Conservation (phyloP, 352 stramenopile genomes). For the Phytophthora constricta region DNA sequence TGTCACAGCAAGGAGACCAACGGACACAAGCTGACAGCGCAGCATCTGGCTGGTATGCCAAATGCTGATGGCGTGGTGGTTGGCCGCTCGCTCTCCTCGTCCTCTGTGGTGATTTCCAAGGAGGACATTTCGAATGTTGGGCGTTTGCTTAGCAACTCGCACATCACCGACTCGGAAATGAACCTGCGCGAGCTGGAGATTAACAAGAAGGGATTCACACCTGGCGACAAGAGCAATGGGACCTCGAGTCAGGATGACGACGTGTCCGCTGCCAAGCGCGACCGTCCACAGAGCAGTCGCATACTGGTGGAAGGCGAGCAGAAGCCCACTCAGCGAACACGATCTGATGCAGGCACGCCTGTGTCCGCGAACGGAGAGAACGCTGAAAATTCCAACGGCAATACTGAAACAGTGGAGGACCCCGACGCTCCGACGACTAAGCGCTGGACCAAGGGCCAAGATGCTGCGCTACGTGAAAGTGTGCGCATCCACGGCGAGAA, state of each 20-base stretch:
- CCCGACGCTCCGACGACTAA: slow-evolving; percentile 82
- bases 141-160: slow-evolving; percentile 70
- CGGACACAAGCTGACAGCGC: slow-evolving; percentile 33
- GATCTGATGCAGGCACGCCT: slow-evolving; percentile 42
- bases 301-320: slow-evolving; percentile 61
- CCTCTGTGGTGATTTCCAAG: slow-evolving; percentile 75
- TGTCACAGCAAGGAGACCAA: slow-evolving; percentile 56
- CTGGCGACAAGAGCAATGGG: slow-evolving; percentile 12
- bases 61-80: slow-evolving; percentile 39
- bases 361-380: slow-evolving; percentile 28
- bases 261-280: slow-evolving; percentile 61
- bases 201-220: slow-evolving; percentile 67
- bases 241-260: slow-evolving; percentile 35
- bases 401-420: slow-evolving; percentile 51
- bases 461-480: slow-evolving; percentile 81
- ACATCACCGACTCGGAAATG: slow-evolving; percentile 82
- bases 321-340: slow-evolving; percentile 70
- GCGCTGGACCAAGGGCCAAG: slow-evolving; percentile 89
- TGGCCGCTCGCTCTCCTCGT: slow-evolving; percentile 67
- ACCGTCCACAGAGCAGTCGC: slow-evolving; percentile 74
- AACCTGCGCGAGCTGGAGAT: slow-evolving; percentile 83
- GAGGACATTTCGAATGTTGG: slow-evolving; percentile 83
- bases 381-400: slow-evolving; percentile 44
- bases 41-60: slow-evolving; percentile 43
- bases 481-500: slow-evolving; percentile 87